Evolutionary conservation across 805 yeast genomes (phyloP).

Genomic region (Isabelozyma rhagii): DNA sequence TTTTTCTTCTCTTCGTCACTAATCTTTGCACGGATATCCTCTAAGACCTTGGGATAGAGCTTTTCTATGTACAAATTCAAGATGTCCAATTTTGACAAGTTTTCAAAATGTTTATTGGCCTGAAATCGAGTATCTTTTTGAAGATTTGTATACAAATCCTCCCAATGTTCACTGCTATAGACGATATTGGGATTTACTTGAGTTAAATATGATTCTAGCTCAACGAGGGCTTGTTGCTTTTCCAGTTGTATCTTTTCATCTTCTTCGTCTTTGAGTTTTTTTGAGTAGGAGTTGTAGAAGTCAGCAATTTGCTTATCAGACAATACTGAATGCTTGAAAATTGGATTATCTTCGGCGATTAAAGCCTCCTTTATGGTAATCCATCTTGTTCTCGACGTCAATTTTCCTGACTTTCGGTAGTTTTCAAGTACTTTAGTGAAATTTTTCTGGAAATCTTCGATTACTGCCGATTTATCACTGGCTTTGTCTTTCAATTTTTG

Average conservation of each 20-base stretch:
- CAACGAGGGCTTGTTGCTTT: constrained; percentile 49
- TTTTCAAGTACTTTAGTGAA: constrained; percentile 46
- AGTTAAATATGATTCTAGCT: constrained; percentile 50
- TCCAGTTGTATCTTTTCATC: constrained; percentile 15
- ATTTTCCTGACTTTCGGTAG: constrained; percentile 27
- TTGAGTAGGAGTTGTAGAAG: constrained; percentile 52
- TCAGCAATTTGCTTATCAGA: constrained; percentile 55
- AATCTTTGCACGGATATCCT: constrained; percentile 17
- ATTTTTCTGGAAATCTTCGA: constrained; percentile 54
- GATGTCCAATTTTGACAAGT: constrained; percentile 58
- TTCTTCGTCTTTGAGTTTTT: constrained; percentile 31
- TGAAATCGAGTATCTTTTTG: constrained; percentile 49
- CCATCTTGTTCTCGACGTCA: constrained; percentile 66
- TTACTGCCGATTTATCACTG: constrained; percentile 48
- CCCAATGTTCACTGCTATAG: constrained; percentile 34
- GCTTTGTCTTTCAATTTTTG: constrained; percentile 45
- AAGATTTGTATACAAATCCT: constrained; percentile 29
- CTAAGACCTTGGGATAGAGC: constrained; percentile 25
- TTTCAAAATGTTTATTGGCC: constrained; percentile 54
- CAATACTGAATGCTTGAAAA: constrained; percentile 57
- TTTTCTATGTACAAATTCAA: constrained; percentile 47
- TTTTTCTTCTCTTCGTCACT: constrained; percentile 32
- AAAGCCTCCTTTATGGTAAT: constrained; percentile 43
- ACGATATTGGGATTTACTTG: constrained; percentile 28
- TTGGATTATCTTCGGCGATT: constrained; percentile 61